Evolutionary conservation across 169 alveolate genomes (phyloP).

Genomic region (Cyclospora cayetanensis): DNA sequence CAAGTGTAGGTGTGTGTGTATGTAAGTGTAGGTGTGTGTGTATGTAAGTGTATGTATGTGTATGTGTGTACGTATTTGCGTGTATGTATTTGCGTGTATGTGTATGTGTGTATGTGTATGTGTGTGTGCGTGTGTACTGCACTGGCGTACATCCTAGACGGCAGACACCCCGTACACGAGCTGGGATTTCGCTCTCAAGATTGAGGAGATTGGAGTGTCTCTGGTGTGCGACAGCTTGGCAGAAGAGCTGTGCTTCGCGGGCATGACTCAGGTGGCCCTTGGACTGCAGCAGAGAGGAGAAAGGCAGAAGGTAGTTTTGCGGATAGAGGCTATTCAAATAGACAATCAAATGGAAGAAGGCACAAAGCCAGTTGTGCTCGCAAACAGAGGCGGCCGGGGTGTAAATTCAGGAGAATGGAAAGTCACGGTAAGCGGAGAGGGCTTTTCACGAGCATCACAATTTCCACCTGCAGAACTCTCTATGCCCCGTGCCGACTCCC

Average conservation of each 20-base stretch:
- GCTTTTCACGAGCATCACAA: too few species aligned
- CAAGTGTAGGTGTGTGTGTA: not conserved
- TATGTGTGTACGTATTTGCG: not conserved
- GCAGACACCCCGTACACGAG: not conserved
- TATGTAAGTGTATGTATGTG: not conserved
- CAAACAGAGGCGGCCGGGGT: conserved; percentile 61
- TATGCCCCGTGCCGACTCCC: too few species aligned
- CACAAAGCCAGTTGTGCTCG: conserved; percentile 65
- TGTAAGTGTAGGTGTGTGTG: not conserved
- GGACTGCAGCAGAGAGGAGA: conserved; percentile 83
- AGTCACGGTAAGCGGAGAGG: too few species aligned
- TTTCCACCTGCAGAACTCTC: too few species aligned
- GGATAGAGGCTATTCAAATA: conserved; percentile 83
- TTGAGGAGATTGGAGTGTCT: not conserved
- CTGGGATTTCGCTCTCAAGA: not conserved
- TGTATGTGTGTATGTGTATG: not conserved
- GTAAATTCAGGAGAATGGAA: too few species aligned
- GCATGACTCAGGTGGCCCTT: not conserved
- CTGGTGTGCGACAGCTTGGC: not conserved
- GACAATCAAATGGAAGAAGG: conserved; percentile 83
- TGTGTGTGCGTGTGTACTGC: not conserved
- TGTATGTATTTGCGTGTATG: not conserved
- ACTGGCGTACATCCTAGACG: not conserved
- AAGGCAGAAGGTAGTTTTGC: conserved; percentile 81
- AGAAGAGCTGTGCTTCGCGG: conserved; percentile 1